A percentile compares a stretch with the other conserved stretches of the same genome.
phyloP scores from a whole-genome alignment of 331 rosid genomes.

The Rosa hybrid region DNA sequence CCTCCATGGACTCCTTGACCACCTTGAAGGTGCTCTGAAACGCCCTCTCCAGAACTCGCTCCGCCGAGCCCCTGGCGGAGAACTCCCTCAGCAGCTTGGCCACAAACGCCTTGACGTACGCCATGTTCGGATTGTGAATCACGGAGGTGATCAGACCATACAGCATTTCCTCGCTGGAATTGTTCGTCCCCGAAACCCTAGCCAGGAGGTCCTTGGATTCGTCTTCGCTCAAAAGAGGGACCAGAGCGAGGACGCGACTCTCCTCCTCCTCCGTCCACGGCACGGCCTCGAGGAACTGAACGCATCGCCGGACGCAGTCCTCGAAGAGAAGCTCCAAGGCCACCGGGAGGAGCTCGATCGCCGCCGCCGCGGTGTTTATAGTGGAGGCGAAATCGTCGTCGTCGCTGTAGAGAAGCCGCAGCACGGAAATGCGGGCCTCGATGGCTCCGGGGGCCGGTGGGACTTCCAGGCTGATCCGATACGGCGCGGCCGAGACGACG shows the following conservation, averaged over 20 bases:
- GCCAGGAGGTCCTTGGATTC: slow-evolving; percentile 79
- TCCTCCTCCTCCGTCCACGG: slow-evolving; percentile 97
- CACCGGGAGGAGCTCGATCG: slow-evolving; percentile 74
- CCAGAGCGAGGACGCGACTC: slow-evolving; percentile 49
- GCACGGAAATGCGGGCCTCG: slow-evolving; percentile 53
- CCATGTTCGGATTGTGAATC: slow-evolving; percentile 65
- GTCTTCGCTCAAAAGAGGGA: slow-evolving; percentile 68
- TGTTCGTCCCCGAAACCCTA: slow-evolving; percentile 57
- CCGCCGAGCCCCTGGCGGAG: slow-evolving; percentile 70
- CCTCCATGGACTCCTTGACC: slow-evolving; percentile 85
- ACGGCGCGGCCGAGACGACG: background rate
- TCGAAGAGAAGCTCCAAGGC: slow-evolving; percentile 80
- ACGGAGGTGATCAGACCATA: slow-evolving; percentile 56
- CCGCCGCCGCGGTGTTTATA: slow-evolving; percentile 45
- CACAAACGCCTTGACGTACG: slow-evolving; percentile 85
- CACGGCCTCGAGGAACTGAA: slow-evolving; percentile 75
- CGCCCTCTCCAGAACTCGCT: slow-evolving; percentile 76
- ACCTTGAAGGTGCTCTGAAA: slow-evolving; percentile 63
- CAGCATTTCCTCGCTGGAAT: slow-evolving; percentile 68
- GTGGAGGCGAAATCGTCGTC: slow-evolving; percentile 53
- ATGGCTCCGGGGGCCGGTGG: slow-evolving; percentile 46
- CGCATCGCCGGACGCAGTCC: slow-evolving; percentile 75
- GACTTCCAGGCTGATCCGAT: slow-evolving; percentile 49
- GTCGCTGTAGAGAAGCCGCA: slow-evolving; percentile 63
- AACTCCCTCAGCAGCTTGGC: slow-evolving; percentile 75